A percentile compares a stretch with the other conserved stretches of the same genome.
Conservation (phyloP, 495 filamentous ascomycete genomes). For the Podospora sp. region DNA sequence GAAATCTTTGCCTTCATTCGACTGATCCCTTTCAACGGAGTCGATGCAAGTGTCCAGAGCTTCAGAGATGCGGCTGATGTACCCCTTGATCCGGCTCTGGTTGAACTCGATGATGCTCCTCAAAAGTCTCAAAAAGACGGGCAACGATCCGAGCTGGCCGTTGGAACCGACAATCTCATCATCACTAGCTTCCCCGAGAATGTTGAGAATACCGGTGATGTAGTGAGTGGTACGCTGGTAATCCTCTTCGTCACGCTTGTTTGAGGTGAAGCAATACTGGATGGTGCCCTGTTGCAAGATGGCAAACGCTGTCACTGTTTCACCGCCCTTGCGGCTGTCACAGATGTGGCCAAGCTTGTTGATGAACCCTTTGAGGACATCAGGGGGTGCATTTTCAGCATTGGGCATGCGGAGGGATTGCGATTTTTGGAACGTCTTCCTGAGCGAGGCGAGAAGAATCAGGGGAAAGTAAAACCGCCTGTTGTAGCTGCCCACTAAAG, state of each 20-base stretch:
- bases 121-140: conserved; percentile 9
- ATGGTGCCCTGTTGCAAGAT: conserved; percentile 22
- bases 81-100: conserved; percentile 13
- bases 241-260: conserved; percentile 14
- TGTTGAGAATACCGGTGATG: not conserved
- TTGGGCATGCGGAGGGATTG: not conserved
- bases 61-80: not conserved
- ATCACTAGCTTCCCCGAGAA: not conserved
- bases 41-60: conserved; percentile 21
- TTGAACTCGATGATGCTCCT: conserved; percentile 22
- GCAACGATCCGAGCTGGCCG: too few relatives aligned
- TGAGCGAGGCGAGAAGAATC: not conserved
- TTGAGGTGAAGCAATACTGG: conserved; percentile 31
- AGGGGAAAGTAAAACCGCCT: not conserved
- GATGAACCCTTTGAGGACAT: conserved; percentile 27
- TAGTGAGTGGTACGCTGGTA: not conserved
- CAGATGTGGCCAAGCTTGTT: conserved; percentile 36
- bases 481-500: not conserved
- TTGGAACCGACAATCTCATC: not conserved
- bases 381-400: too few relatives aligned
- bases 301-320: conserved; percentile 26
- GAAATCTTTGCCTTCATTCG: conserved; percentile 8
- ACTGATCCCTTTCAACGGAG: not conserved
- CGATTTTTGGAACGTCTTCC: not conserved
- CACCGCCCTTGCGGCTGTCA: conserved; percentile 21